These are phyloP conservation scores for Zygosaccharomyces bisporus DNA, from an alignment of 805 yeast species.

Conservation along the genomic window DNA sequence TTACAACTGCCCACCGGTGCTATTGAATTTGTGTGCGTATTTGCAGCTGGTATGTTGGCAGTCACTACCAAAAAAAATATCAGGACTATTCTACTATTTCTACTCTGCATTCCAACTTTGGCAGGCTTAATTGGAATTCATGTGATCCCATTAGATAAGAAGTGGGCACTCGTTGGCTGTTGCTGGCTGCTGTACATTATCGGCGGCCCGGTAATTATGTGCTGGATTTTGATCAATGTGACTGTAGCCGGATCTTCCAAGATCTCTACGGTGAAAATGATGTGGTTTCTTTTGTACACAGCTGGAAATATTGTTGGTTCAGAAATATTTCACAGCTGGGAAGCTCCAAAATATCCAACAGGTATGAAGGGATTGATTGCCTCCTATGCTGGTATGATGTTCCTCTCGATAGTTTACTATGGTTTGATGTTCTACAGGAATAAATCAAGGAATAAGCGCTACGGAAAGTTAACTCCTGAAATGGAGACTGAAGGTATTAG, in stretches of 20 bases:
- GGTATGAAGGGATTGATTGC: constrained; percentile 25
- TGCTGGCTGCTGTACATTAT: constrained; percentile 23
- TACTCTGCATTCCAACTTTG: constrained; percentile 23
- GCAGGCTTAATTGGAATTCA: constrained; percentile 23
- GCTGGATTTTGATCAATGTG: constrained; percentile 22
- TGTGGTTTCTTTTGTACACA: constrained; percentile 23
- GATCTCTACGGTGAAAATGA: constrained; percentile 17
- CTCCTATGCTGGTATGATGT: constrained; percentile 23
- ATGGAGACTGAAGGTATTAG: constrained; percentile 19
- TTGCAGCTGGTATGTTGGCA: constrained; percentile 22
- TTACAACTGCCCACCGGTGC: constrained; percentile 24
- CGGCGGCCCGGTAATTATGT: constrained; percentile 25
- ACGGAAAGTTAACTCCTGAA: constrained; percentile 18
- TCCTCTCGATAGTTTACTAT: constrained; percentile 17
- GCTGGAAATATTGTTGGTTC: constrained; percentile 22
- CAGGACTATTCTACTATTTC: constrained; percentile 16
- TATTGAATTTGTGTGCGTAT: constrained; percentile 22
- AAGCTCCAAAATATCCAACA: constrained; percentile 21
- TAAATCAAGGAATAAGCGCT: constrained; percentile 15
- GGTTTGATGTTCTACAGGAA: constrained; percentile 20
- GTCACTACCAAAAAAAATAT: constrained; percentile 20
- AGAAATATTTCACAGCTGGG: constrained; percentile 19
- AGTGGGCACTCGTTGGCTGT: constrained; percentile 24
- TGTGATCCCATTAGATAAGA: constrained; percentile 19
- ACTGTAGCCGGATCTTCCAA: constrained; percentile 24